Base-by-base conservation (phyloP, 202 grass and related monocot genomes). In the Carex arenaria region DNA sequence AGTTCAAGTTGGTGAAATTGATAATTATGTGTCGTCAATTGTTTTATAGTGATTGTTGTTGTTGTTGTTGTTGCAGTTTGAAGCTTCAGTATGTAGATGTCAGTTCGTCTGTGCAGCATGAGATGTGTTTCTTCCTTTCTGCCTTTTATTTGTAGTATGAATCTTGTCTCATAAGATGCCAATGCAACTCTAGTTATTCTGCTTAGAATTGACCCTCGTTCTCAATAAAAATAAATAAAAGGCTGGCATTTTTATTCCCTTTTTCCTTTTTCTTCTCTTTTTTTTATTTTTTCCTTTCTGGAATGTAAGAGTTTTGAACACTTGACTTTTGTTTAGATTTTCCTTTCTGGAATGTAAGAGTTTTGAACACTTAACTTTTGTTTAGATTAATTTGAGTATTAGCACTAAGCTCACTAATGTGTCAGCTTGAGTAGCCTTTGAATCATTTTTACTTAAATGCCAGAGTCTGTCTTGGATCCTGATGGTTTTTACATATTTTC, bases 41-140 rank as follows among this genome's bases (percentile, higher is more conserved):
- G 49, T 76, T 72, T 76, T 22, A 76, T 76, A 23, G 26, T 76
- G 38, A 45, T 70, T 72, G 31, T 59, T 78, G 53, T 36, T 72
- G 31, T 59, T 78, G 53, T 36, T 36, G 7, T 77, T 77, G 52
- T 59, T 78, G 30, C 73, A 78, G 73, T 78, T 77, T 60, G 53
- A 78, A 38, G 73, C 53, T 59, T 36, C 10, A 1, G 30, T 38
- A 78, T 20, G 15, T 78, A 36, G 51, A 15, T 56, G 53, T 78
- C 30, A 20, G 51, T 57, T 18, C 1, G 1, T 9, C 73, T 78
- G 53, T 57, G 53, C 53, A 38, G 30, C 30, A 59, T 53, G 53
- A 78, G 73, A 19, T 19, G 28, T 59, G 53, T 53, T 54, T 78
- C 14, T 78, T 78, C 17, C 53, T 78, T 78, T 19, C 59, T 38